Evolutionary conservation across 2,329 filamentous ascomycete genomes (phyloP).

Genomic region (Bipolaris cookei): DNA sequence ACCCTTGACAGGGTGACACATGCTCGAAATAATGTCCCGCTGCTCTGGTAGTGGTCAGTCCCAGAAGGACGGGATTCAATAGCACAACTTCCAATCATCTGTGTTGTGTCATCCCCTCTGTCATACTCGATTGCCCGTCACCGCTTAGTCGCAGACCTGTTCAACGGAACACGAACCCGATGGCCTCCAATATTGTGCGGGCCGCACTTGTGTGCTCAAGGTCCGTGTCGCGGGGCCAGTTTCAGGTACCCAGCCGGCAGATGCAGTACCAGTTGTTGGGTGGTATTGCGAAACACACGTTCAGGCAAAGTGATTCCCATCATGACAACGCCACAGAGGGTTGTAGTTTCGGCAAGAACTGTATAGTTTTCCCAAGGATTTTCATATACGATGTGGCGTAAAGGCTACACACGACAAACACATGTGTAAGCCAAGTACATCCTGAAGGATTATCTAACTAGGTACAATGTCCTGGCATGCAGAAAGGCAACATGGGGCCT

Average conservation of each 20-base stretch:
- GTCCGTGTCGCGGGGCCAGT: not conserved
- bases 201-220: not conserved
- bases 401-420: not conserved
- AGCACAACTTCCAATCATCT: not conserved
- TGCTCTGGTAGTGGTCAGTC: not conserved
- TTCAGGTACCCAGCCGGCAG: too few species aligned
- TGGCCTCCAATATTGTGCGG: not conserved
- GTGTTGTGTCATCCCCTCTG: not conserved
- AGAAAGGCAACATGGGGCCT: not conserved
- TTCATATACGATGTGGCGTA: not conserved
- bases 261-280: not conserved
- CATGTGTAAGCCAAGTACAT: not conserved
- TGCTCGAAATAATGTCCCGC: not conserved
- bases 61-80: not conserved
- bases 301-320: not conserved
- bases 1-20: not conserved
- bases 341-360: not conserved
- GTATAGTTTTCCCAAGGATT: not conserved
- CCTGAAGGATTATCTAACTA: not conserved
- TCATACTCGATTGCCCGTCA: not conserved
- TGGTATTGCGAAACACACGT: not conserved
- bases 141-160: not conserved
- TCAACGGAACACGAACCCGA: not conserved
- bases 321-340: not conserved
- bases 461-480: not conserved